Evolutionary conservation across 73 alveolate genomes (phyloP).

Genomic region (Paramecium biaurelia): DNA sequence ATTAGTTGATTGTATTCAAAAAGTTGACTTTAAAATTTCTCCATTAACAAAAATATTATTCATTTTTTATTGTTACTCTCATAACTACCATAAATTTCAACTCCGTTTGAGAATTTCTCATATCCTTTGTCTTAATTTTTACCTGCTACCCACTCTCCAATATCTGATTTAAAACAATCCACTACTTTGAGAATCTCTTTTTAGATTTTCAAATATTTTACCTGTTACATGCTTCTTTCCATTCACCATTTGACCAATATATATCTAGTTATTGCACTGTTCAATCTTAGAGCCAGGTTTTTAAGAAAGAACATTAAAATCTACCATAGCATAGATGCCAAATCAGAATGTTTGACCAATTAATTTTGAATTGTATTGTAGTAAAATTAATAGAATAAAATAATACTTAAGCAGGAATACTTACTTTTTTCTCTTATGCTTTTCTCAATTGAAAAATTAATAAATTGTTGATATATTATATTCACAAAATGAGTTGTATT

Average conservation of each 20-base stretch:
- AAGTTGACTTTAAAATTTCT: no score
- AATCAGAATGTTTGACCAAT: background rate
- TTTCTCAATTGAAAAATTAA: no score
- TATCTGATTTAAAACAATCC: background rate
- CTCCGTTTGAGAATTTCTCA: constrained; percentile 36
- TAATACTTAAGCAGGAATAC: no score
- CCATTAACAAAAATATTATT: constrained; percentile 53
- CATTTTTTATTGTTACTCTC: background rate
- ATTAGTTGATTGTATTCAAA: no score
- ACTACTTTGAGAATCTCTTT: background rate
- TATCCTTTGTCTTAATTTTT: constrained; percentile 22
- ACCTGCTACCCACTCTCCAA: constrained; percentile 8
- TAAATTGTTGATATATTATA: no score
- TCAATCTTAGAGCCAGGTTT: background rate
- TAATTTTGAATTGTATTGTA: background rate
- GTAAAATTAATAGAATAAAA: no score
- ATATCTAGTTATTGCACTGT: background rate
- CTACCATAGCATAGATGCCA: background rate
- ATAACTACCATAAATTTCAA: constrained; percentile 10
- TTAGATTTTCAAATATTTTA: background rate
- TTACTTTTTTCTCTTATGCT: no score
- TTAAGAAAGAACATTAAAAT: background rate
- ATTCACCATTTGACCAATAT: background rate
- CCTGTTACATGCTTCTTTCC: constrained; percentile 7
- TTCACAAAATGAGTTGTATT: no score